Base-by-base conservation (phyloP, 495 filamentous ascomycete species). In the Delitschia confertaspora region DNA sequence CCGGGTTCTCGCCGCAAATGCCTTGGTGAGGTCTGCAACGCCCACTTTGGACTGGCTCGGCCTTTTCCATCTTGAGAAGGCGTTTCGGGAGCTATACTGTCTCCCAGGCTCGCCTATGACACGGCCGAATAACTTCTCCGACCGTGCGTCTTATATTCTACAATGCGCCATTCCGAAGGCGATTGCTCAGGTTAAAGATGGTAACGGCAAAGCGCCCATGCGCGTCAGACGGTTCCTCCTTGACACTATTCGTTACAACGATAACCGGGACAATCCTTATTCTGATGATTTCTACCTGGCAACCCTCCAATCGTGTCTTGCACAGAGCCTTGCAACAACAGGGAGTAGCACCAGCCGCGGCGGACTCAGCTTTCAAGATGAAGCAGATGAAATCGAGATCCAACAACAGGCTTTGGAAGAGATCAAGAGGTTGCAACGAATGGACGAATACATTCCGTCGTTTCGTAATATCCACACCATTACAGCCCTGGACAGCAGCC, bases 381-480 rank as follows among this genome's bases (percentile, higher is more conserved):
- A 61, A n/a, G 49, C 49, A n/a, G 54, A 39, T 42, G 74, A 64
- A 33, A 62, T 37, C 54, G 60, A 69, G 21, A 80, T 91, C 29
- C 74, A 83, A 44, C 73, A 75, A 30, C 72, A 76, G 32, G 82
- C 82, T 2, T 61, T 94, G 11, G 79, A 82, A 26, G 87, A 94
- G 59, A 85, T 99, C 33, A 85, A 95, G 44, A 75, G 93, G 37
- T 85, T 89, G 56, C 75, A 87, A 34, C 77, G 89, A 32, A 86
- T 93, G 72, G 91, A 99, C 55, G 87, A 95, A 63, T 96, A 87
- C 80, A 83, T 82, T 0, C 75, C 80, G 24, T 93, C 88, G 0
- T 93, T 82, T 61, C 86, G 95, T 42, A 99, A 96, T 50, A 71
- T 93, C 41, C 87, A 87, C 60, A 86, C 93, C 1, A 72, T 73